Percentiles rank a stretch among this genome's conserved stretches.
These are phyloP conservation scores for Paramarasmius palmivorus DNA, from an alignment of 1,284 basidiomycete species.

Conservation along the genomic window DNA sequence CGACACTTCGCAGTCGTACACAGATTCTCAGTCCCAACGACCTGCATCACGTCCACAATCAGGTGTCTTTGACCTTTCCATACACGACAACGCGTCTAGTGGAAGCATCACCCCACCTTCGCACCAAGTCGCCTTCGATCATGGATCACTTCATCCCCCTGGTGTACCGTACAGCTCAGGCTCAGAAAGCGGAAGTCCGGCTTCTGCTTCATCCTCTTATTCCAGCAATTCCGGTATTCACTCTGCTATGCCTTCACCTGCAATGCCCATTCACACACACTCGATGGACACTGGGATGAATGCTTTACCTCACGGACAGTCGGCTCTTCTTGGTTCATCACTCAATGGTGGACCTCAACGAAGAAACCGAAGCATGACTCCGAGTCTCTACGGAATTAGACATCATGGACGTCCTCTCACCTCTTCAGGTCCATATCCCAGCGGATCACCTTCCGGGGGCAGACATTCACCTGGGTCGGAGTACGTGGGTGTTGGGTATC, in stretches of 20 bases:
- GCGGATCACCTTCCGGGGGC: background rate
- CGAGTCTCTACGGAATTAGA: slow-evolving; percentile 26
- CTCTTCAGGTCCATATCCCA: background rate
- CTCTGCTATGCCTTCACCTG: slow-evolving; percentile 8
- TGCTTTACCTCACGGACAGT: background rate
- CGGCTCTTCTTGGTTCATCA: slow-evolving; percentile 1
- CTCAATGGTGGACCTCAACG: slow-evolving; percentile 54
- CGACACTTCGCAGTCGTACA: slow-evolving; percentile 17
- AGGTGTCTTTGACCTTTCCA: slow-evolving; percentile 19
- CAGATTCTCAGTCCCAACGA: slow-evolving; percentile 5
- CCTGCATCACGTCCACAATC: slow-evolving; percentile 12
- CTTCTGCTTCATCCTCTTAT: slow-evolving; percentile 19
- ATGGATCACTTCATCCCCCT: slow-evolving; percentile 47
- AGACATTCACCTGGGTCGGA: background rate
- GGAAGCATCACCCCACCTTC: slow-evolving; percentile 57
- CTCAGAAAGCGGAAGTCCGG: slow-evolving; percentile 21
- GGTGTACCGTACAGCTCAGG: slow-evolving; percentile 25
- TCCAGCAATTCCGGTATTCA: slow-evolving; percentile 16
- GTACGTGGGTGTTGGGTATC: slow-evolving; percentile 4
- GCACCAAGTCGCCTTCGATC: slow-evolving; percentile 68
- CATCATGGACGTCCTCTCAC: slow-evolving; percentile 7
- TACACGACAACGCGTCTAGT: slow-evolving; percentile 31
- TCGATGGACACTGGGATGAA: slow-evolving; percentile 7
- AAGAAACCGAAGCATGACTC: slow-evolving; percentile 74
- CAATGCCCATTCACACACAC: slow-evolving; percentile 6